Base-by-base conservation (phyloP, 768 basidiomycete species). In the Coprinopsis sp. region DNA sequence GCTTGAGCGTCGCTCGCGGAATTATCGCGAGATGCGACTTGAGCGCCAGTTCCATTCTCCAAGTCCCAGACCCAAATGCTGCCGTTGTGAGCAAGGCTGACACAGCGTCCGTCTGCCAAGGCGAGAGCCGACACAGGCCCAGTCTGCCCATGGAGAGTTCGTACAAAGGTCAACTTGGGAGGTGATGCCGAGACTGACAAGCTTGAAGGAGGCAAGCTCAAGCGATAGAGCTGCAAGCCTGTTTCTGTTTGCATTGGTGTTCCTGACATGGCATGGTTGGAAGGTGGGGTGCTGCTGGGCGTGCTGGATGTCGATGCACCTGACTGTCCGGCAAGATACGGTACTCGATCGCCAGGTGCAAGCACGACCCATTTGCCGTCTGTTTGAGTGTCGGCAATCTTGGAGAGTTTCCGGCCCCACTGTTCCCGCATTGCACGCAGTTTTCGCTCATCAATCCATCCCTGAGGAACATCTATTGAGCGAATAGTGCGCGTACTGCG, bases 21-120 rank as follows among this genome's bases (percentile, higher is more conserved):
- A 51, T 54, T 58, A 44, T 56, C 53, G 37, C 63, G 58, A 34
- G 61, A 46, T 42, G 69, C 63, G 41, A 72, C 68, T 57, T 73
- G 70, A 29, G 69, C 71, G 21, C 72, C 73, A 42, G 67, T 75
- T 41, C 64, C 73, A 44, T 70, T 74, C 60, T 91, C 89, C 25
- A 91, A 69, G 64, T 91, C 89, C 89, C 89, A 91, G 2, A 88
- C 84, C 85, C 87, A 89, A 33, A 91, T 74, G 54, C 78, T 78
- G 31, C 87, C 87, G 58, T 87, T 81, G 27, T 64, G 64, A 7
- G 84, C 79, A 16, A 90, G 64, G 56, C 85, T 84, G 23, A 91
- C 84, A 53, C 89, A 91, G 2, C 89, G 79, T 19, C 89, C 89
- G 62, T 91, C 89, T 23, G 89, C 80, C 28, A 91, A 70, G 13